Percentiles rank a stretch among this genome's conserved stretches.
phyloP scores from a whole-genome alignment of 2,329 filamentous ascomycete species.

The Cryphonectria nitschkei region DNA sequence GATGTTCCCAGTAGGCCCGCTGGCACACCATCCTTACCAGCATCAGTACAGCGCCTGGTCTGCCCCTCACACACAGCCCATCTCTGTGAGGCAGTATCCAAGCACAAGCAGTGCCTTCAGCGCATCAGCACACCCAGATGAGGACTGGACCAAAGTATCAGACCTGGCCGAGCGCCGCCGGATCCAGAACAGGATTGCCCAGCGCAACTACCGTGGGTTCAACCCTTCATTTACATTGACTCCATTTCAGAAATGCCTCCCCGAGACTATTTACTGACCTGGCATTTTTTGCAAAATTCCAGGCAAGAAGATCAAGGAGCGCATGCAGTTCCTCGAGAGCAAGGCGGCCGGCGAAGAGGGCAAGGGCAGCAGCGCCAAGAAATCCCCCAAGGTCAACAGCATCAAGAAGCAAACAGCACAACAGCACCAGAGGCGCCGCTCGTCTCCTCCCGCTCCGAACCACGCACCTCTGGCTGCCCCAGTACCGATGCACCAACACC shows the following conservation, averaged over 20 bases:
- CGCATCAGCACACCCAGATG: conserved; percentile 90
- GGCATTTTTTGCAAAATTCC: neutral
- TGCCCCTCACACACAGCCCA: conserved; percentile 26
- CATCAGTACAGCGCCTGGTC: conserved; percentile 29
- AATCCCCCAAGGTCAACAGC: conserved; percentile 48
- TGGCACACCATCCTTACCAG: conserved; percentile 24
- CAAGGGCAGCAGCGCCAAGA: conserved; percentile 49
- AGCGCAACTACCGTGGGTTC: conserved; percentile 86
- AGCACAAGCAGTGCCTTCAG: conserved; percentile 92
- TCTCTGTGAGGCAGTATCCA: conserved; percentile 29
- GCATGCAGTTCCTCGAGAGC: conserved; percentile 82
- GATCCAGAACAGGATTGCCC: conserved; percentile 97
- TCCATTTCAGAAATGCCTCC: conserved; percentile 24
- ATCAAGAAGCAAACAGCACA: conserved; percentile 33
- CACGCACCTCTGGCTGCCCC: conserved; percentile 40
- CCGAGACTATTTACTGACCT: conserved; percentile 16
- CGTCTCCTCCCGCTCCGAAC: conserved; percentile 33
- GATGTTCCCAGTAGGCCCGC: conserved; percentile 29
- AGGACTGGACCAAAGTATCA: conserved; percentile 99
- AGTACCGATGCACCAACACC: conserved; percentile 43
- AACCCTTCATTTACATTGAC: conserved; percentile 11
- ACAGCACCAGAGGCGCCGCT: conserved; percentile 33
- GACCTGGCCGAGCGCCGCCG: conserved; percentile 91
- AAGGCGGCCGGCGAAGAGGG: conserved; percentile 59
- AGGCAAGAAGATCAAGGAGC: conserved; percentile 94